These are phyloP conservation scores for Trichosporon sp. DNA, from an alignment of 1,284 basidiomycete species.

Conservation along the genomic window DNA sequence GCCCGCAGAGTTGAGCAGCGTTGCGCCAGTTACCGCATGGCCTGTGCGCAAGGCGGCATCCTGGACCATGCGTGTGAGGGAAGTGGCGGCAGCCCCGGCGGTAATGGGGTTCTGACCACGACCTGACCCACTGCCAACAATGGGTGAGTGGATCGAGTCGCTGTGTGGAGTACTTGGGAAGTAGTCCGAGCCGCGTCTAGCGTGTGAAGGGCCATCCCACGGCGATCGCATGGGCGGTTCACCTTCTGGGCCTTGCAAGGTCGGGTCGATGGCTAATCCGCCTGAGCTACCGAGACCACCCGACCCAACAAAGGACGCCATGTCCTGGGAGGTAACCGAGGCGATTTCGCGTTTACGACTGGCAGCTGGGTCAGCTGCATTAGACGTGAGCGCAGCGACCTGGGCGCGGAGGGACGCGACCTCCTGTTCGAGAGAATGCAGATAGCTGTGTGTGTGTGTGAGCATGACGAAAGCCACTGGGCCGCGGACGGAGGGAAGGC, in stretches of 20 bases:
- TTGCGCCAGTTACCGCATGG: constrained; percentile 43
- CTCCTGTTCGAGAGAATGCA: constrained; percentile 57
- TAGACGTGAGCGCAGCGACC: constrained; percentile 42
- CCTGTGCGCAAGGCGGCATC: constrained; percentile 54
- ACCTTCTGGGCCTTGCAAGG: constrained; percentile 34
- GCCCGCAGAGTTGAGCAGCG: constrained; percentile 33
- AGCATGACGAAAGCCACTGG: constrained; percentile 1
- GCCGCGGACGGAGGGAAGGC: background rate
- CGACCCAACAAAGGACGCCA: constrained; percentile 32
- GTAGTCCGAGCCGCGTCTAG: constrained; percentile 40
- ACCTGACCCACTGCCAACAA: constrained; percentile 25
- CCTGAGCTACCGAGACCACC: constrained; percentile 26
- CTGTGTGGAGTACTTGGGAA: constrained; percentile 34
- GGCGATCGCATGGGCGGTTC: constrained; percentile 35
- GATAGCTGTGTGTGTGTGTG: constrained; percentile 43
- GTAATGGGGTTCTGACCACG: constrained; percentile 33
- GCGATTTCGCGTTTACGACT: constrained; percentile 39
- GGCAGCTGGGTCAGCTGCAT: constrained; percentile 36
- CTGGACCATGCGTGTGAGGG: constrained; percentile 54
- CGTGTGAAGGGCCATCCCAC: constrained; percentile 27
- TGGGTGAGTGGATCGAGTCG: constrained; percentile 36
- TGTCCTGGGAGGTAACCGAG: constrained; percentile 34
- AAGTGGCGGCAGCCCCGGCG: constrained; percentile 38
- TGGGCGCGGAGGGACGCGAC: constrained; percentile 53
- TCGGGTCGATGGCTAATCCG: constrained; percentile 32